These are phyloP conservation scores for Hypoxylon fuscum DNA, from an alignment of 495 filamentous ascomycete genomes.

Conservation along the genomic window DNA sequence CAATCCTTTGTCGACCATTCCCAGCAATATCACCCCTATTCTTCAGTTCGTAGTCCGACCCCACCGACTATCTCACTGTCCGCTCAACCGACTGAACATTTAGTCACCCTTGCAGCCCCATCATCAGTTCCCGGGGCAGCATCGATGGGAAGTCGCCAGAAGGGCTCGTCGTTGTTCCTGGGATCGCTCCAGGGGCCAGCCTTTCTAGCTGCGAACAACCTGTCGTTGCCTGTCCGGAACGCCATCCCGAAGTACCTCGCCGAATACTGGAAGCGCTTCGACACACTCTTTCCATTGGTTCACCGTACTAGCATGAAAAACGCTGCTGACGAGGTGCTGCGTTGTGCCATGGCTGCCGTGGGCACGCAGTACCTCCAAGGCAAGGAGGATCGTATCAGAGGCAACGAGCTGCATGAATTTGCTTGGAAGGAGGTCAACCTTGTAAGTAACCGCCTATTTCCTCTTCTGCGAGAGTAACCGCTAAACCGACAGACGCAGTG, in stretches of 20 bases:
- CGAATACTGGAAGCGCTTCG: conserved; percentile 56
- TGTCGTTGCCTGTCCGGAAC: conserved; percentile 46
- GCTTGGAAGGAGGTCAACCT: conserved; percentile 53
- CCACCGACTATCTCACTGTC: conserved; percentile 52
- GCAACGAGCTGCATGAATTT: conserved; percentile 55
- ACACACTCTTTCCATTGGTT: conserved; percentile 53
- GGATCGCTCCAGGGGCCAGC: conserved; percentile 43
- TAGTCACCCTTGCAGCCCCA: conserved; percentile 48
- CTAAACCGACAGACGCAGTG: conserved; percentile 43
- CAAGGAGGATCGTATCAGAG: conserved; percentile 56
- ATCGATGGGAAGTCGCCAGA: conserved; percentile 46
- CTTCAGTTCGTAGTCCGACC: conserved; percentile 54
- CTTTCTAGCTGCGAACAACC: conserved; percentile 44
- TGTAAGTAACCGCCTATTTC: conserved; percentile 28
- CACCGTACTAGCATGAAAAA: conserved; percentile 53
- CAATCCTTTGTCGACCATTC: conserved; percentile 34
- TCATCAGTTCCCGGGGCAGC: conserved; percentile 37
- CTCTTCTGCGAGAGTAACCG: neutral
- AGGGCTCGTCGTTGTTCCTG: conserved; percentile 43
- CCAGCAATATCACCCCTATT: conserved; percentile 37
- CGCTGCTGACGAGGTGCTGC: conserved; percentile 50
- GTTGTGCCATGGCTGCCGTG: conserved; percentile 60
- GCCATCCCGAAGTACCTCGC: conserved; percentile 53
- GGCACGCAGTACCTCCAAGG: conserved; percentile 55
- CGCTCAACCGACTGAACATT: conserved; percentile 50